phyloP scores from a whole-genome alignment of 2,329 filamentous ascomycete genomes.

The Alternaria sp. region DNA sequence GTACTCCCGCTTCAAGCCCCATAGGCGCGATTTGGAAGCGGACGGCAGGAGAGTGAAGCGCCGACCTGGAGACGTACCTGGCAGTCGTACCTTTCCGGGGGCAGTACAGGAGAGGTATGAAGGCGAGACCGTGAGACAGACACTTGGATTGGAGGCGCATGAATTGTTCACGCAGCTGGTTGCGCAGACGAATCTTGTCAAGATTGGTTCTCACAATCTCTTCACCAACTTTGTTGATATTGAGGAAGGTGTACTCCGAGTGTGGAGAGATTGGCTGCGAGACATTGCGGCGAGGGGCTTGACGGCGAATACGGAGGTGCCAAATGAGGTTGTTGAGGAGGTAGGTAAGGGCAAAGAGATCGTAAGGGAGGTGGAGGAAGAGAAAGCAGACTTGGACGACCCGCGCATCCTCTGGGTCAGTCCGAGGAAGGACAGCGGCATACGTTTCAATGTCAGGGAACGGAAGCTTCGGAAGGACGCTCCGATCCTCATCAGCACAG shows the following conservation, averaged over 20 bases:
- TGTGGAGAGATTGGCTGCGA: slow-evolving; percentile 76
- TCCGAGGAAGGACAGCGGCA: slow-evolving; percentile 66
- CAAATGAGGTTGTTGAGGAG: slow-evolving; percentile 30
- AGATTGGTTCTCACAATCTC: slow-evolving; percentile 65
- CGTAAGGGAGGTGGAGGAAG: slow-evolving; percentile 17
- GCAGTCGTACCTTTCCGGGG: slow-evolving; percentile 49
- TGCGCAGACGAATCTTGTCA: slow-evolving; percentile 71
- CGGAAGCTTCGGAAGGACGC: slow-evolving; percentile 54
- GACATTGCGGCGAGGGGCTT: slow-evolving; percentile 43
- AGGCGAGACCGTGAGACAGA: slow-evolving; percentile 62
- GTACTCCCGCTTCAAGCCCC: slow-evolving; percentile 75
- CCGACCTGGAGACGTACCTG: slow-evolving; percentile 57
- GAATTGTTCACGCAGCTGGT: slow-evolving; percentile 80
- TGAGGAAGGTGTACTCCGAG: slow-evolving; percentile 70
- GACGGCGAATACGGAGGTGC: slow-evolving; percentile 15
- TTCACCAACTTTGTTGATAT: slow-evolving; percentile 71
- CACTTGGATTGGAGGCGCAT: slow-evolving; percentile 69
- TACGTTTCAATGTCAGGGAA: slow-evolving; percentile 70
- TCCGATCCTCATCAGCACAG: slow-evolving; percentile 63
- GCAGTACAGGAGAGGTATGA: slow-evolving; percentile 35
- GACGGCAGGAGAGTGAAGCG: slow-evolving; percentile 45
- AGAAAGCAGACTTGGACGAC: slow-evolving; percentile 19
- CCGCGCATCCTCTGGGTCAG: slow-evolving; percentile 72
- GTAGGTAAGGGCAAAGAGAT: slow-evolving; percentile 31
- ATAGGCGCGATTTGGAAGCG: slow-evolving; percentile 60